Evolutionary conservation across 768 basidiomycete genomes (phyloP).

Genomic region (Crepidotus variabilis): DNA sequence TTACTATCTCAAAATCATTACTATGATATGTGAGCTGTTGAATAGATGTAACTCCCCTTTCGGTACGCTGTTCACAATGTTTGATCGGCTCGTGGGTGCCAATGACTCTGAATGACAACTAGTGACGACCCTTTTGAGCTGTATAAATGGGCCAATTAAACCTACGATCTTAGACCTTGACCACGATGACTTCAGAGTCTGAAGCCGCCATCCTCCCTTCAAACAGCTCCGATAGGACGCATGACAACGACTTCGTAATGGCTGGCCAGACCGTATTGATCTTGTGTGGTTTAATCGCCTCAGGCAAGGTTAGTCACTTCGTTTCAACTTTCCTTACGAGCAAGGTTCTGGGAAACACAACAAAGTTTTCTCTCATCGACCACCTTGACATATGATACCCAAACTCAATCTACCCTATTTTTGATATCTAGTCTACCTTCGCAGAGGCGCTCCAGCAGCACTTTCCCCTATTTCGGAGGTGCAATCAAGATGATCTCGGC

Average conservation of each 20-base stretch:
- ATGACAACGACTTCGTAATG: slow-evolving; percentile 21
- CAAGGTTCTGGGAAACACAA: background rate
- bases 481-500: slow-evolving; percentile 81
- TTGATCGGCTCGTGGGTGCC: background rate
- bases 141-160: background rate
- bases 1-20: too few relatives aligned
- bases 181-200: slow-evolving; percentile 5
- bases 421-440: slow-evolving; percentile 50
- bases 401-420: slow-evolving; percentile 9
- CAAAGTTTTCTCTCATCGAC: too few relatives aligned
- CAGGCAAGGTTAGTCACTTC: slow-evolving; percentile 55
- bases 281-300: slow-evolving; percentile 69
- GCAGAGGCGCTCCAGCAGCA: slow-evolving; percentile 63
- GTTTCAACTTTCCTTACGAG: background rate
- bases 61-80: too few relatives aligned
- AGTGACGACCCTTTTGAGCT: background rate
- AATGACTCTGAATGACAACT: background rate
- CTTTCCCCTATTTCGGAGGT: slow-evolving; percentile 61
- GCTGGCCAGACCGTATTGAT: slow-evolving; percentile 56
- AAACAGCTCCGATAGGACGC: slow-evolving; percentile 1
- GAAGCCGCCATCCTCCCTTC: slow-evolving; percentile 15
- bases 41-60: too few relatives aligned
- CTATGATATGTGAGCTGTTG: too few relatives aligned
- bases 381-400: too few relatives aligned
- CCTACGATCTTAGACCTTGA: slow-evolving; percentile 5